Base-by-base conservation (phyloP, 345 rosid species). In the Conringia planisiliqua region DNA sequence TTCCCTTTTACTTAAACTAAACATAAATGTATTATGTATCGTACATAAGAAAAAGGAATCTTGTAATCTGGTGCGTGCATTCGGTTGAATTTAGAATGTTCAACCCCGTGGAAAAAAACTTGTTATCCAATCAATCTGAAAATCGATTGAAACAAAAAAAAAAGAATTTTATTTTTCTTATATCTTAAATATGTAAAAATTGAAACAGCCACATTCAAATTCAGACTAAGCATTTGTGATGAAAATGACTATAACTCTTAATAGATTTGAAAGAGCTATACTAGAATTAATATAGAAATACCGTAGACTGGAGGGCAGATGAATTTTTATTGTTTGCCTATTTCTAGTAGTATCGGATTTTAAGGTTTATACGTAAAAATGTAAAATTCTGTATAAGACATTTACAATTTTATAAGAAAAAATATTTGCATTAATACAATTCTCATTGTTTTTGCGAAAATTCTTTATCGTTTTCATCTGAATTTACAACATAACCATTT, bases 11-110 rank as follows among this genome's bases (percentile, higher is more conserved):
- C 75, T 33, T 62, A 62, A 76, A 70, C 59, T 35, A 26, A 52
- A 32, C 46, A 55, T 70, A 55, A 26, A 62, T 62, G 59, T 54
- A 54, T 16, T 7, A 57, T 32, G 80, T 76, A 70, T 44, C 79
- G 79, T 75, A 51, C 18, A 52, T 3, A 9, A 69, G 65, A 59
- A 76, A 76, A 76, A 54, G 51, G 65, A 70, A 76, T 69, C 59
- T 62, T 76, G 65, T 52, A 68, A 68, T 40, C 33, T 60, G 73
- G 73, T 63, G 73, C 73, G 40, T 68, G 68, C 62, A 57, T 54
- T n/a, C 55, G 71, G 52, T 14, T 35, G 40, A 26, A 24, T 33
- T 55, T 14, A 22, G 8, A 32, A 30, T 63, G n/a, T 72, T 39
- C 32, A 40, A 35, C 3, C 55, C 24, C 50, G 20, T 60, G 30